A percentile compares a stretch with the other conserved stretches of the same genome.
phyloP scores from a whole-genome alignment of 1,284 basidiomycete genomes.

The Golubevia pallescens region DNA sequence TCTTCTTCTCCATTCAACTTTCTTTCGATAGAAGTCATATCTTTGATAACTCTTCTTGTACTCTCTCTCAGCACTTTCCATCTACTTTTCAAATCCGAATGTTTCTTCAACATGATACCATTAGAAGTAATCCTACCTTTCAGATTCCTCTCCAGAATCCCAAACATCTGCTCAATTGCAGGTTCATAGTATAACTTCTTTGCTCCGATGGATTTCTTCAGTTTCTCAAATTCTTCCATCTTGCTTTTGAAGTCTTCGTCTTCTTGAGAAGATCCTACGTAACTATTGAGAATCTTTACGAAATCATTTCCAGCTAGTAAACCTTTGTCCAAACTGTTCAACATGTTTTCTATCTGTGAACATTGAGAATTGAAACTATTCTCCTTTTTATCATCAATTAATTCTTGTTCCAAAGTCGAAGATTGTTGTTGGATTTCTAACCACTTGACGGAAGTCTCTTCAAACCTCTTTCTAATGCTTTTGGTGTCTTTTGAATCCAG shows the following conservation, averaged over 20 bases:
- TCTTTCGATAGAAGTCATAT: conserved; percentile 15
- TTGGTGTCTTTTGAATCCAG: neutral
- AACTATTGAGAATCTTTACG: conserved; percentile 22
- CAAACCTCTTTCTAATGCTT: conserved; percentile 7
- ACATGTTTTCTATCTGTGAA: conserved; percentile 40
- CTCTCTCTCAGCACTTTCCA: conserved; percentile 37
- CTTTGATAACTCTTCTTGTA: conserved; percentile 31
- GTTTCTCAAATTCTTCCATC: conserved; percentile 20
- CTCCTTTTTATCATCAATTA: conserved; percentile 47
- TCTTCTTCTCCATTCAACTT: conserved; percentile 8
- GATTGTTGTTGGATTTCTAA: conserved; percentile 29
- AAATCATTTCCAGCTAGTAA: conserved; percentile 30
- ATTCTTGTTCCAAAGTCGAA: conserved; percentile 37
- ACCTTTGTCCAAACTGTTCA: conserved; percentile 51
- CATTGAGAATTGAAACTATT: conserved; percentile 39
- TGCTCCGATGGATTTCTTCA: conserved; percentile 34
- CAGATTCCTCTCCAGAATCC: conserved; percentile 39
- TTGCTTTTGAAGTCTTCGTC: conserved; percentile 4
- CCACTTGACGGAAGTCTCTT: conserved; percentile 27
- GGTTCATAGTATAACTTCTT: conserved; percentile 46
- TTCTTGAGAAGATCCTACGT: neutral
- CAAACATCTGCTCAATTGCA: conserved; percentile 43
- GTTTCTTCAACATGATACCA: conserved; percentile 35
- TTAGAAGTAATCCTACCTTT: conserved; percentile 37
- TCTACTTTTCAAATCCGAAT: conserved; percentile 37